Evolutionary conservation across 1,284 basidiomycete species (phyloP).

Genomic region (Cutaneotrichosporon spelunceum): DNA sequence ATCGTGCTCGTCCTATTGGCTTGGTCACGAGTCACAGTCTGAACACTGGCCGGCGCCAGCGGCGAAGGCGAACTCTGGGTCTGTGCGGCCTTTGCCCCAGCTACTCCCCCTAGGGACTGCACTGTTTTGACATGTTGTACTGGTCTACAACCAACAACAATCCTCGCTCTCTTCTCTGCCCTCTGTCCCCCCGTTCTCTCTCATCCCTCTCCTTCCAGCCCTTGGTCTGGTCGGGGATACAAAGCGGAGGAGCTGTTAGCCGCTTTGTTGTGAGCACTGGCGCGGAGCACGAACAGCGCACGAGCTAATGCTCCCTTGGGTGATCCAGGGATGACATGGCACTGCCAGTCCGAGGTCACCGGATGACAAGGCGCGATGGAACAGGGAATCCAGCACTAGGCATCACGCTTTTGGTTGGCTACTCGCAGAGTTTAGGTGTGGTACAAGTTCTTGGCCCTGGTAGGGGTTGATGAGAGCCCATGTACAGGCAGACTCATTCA

Average conservation of each 20-base stretch:
- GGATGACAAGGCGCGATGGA: not conserved
- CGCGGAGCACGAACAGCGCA: not conserved
- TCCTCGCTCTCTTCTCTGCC: no score
- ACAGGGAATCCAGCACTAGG: not conserved
- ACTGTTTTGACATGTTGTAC: not conserved
- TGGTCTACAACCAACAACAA: not conserved
- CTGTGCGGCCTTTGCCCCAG: slow-evolving; percentile 1
- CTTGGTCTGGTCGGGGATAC: not conserved
- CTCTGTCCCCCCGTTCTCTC: not conserved
- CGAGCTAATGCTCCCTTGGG: not conserved
- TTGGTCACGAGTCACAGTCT: not conserved
- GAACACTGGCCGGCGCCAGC: not conserved
- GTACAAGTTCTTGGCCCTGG: no score
- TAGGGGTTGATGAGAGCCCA: not conserved
- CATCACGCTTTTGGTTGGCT: no score
- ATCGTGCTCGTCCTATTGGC: no score
- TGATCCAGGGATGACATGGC: not conserved
- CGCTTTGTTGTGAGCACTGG: not conserved
- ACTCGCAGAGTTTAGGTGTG: not conserved
- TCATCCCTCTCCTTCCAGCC: not conserved
- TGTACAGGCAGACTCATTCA: no score
- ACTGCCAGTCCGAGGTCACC: not conserved
- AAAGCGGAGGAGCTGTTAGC: not conserved
- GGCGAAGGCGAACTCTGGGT: not conserved
- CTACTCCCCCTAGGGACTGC: not conserved